Conservation (phyloP, 108 stramenopile species). For the Nitzschia palea region DNA sequence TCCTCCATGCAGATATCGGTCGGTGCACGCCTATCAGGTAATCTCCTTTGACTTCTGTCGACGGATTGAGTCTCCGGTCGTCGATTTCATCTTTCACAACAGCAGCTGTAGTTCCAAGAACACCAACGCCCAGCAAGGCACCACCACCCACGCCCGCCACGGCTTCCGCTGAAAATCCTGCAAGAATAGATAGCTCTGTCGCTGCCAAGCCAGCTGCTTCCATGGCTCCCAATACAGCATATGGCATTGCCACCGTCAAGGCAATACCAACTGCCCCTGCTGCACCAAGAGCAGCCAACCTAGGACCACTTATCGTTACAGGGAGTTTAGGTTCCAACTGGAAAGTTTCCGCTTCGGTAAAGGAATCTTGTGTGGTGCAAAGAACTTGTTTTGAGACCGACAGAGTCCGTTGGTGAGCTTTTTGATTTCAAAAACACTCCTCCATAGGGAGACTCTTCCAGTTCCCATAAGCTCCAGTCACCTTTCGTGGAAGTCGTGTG, state of each 20-base stretch:
- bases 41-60: slow-evolving; percentile 1
- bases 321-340: slow-evolving; percentile 28
- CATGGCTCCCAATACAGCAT: slow-evolving; percentile 26
- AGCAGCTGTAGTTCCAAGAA: slow-evolving; percentile 17
- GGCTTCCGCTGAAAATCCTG: slow-evolving; percentile 14
- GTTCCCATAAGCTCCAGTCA: slow-evolving; percentile 27
- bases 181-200: slow-evolving; percentile 16
- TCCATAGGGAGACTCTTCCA: slow-evolving; percentile 15
- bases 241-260: slow-evolving; percentile 29
- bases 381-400: slow-evolving; percentile 8
- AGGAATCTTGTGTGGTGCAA: slow-evolving; percentile 15
- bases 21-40: background rate
- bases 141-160: slow-evolving; percentile 12
- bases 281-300: slow-evolving; percentile 16
- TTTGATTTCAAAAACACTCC: slow-evolving; percentile 24
- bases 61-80: background rate
- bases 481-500: slow-evolving; percentile 26
- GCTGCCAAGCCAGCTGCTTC: slow-evolving; percentile 22
- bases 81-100: background rate
- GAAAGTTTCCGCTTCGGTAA: slow-evolving; percentile 10
- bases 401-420: slow-evolving; percentile 16
- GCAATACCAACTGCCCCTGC: slow-evolving; percentile 20
- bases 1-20: slow-evolving; percentile 31
- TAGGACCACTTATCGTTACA: slow-evolving; percentile 13
- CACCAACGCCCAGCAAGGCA: slow-evolving; percentile 22